A percentile compares a stretch with the other conserved stretches of the same genome.
These are phyloP conservation scores for Elsinoe arachidis DNA, from an alignment of 2,329 filamentous ascomycete genomes.

Conservation along the genomic window DNA sequence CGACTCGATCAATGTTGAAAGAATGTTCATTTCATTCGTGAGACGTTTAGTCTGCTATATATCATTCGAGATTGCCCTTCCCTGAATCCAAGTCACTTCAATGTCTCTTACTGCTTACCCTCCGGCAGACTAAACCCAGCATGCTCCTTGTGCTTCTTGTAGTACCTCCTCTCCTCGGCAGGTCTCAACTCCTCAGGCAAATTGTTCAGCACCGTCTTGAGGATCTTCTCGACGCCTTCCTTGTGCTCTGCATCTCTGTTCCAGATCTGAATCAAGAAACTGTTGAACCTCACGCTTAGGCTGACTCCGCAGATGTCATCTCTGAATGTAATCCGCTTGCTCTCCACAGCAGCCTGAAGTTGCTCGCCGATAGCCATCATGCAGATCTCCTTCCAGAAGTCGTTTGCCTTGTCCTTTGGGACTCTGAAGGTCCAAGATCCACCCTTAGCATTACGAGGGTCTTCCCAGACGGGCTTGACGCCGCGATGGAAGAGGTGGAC, in stretches of 20 bases:
- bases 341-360: slow-evolving; percentile 63
- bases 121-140: slow-evolving; percentile 47
- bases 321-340: slow-evolving; percentile 49
- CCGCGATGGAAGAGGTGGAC: slow-evolving; percentile 76
- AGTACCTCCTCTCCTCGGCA: slow-evolving; percentile 55
- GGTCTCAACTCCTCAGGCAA: slow-evolving; percentile 65
- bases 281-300: slow-evolving; percentile 80
- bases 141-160: slow-evolving; percentile 84
- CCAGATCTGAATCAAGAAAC: slow-evolving; percentile 83
- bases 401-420: slow-evolving; percentile 60
- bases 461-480: slow-evolving; percentile 77
- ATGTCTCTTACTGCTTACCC: neutral
- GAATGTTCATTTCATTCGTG: neutral
- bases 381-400: slow-evolving; percentile 75
- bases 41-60: neutral
- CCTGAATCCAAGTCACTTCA: neutral
- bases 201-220: slow-evolving; percentile 63
- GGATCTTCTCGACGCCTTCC: slow-evolving; percentile 65
- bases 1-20: neutral
- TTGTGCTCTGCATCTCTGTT: slow-evolving; percentile 79
- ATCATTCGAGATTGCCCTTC: neutral
- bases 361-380: slow-evolving; percentile 76
- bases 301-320: slow-evolving; percentile 83
- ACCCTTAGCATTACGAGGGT: slow-evolving; percentile 74
- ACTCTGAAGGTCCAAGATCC: slow-evolving; percentile 92